phyloP scores from a whole-genome alignment of 2,329 filamentous ascomycete genomes.

The Colletotrichum higginsianum region DNA sequence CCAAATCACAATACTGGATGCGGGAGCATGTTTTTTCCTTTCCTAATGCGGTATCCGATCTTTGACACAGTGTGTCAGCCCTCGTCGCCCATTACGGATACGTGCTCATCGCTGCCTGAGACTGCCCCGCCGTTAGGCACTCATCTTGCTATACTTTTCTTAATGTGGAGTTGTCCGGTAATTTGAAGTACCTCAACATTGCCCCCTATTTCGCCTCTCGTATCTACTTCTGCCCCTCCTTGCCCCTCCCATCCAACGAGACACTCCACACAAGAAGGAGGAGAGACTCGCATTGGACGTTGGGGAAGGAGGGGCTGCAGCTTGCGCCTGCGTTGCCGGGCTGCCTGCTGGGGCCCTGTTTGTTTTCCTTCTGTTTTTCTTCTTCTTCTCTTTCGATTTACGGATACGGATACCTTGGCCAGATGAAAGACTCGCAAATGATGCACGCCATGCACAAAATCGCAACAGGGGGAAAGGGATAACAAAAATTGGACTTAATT shows the following conservation, averaged over 20 bases:
- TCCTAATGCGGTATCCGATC: constrained; percentile 33
- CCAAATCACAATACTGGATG: constrained; percentile 29
- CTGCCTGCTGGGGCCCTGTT: constrained; percentile 5
- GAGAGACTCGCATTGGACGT: constrained; percentile 8
- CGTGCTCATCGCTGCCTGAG: neutral
- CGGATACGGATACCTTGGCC: neutral
- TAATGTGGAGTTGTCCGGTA: rapidly evolving
- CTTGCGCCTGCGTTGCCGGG: constrained; percentile 31
- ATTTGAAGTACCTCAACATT: neutral
- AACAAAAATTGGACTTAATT: neutral
- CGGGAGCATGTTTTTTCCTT: constrained; percentile 38
- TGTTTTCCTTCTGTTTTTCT: neutral
- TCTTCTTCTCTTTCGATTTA: neutral
- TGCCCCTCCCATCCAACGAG: constrained; percentile 4
- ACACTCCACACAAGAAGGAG: neutral
- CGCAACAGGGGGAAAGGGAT: neutral
- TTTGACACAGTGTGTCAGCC: constrained; percentile 22
- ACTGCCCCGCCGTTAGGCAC: neutral
- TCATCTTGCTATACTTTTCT: neutral
- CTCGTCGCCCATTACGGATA: too few species aligned
- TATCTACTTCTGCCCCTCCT: neutral
- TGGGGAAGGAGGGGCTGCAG: constrained; percentile 24
- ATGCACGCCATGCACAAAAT: constrained; percentile 6
- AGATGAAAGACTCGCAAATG: neutral
- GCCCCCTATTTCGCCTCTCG: neutral